Evolutionary conservation across 2,329 filamentous ascomycete genomes (phyloP).

Genomic region (Aspergillus bombycis): DNA sequence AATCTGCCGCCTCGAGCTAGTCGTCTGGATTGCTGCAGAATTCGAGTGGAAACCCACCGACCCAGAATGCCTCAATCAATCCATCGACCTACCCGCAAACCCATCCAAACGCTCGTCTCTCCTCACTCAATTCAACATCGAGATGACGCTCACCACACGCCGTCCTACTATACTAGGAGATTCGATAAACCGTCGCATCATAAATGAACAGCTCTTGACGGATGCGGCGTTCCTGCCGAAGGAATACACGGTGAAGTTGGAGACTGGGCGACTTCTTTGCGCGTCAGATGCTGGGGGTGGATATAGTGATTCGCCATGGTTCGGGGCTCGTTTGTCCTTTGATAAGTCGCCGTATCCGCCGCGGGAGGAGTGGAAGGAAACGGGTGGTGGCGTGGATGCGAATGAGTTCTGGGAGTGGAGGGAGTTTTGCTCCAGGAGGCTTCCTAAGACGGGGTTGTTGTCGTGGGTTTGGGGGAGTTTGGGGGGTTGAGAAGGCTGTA

Average conservation of each 20-base stretch:
- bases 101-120: neutral
- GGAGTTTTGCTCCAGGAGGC: neutral
- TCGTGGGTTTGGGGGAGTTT: neutral
- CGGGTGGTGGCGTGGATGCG: too few species aligned
- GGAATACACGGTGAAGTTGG: neutral
- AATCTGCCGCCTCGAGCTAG: neutral
- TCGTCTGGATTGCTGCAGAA: neutral
- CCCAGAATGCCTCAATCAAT: neutral
- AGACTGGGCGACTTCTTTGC: neutral
- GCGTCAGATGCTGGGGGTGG: neutral
- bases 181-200: neutral
- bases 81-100: neutral
- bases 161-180: neutral
- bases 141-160: neutral
- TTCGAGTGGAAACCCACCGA: neutral
- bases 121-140: neutral
- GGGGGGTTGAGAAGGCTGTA: accelerated
- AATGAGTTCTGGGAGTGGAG: neutral
- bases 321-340: neutral
- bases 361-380: neutral
- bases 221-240: neutral
- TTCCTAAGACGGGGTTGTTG: neutral
- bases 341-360: neutral
- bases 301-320: neutral
- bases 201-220: neutral